Conservation (phyloP, 805 yeast genomes). For the Saturnispora bothae region DNA sequence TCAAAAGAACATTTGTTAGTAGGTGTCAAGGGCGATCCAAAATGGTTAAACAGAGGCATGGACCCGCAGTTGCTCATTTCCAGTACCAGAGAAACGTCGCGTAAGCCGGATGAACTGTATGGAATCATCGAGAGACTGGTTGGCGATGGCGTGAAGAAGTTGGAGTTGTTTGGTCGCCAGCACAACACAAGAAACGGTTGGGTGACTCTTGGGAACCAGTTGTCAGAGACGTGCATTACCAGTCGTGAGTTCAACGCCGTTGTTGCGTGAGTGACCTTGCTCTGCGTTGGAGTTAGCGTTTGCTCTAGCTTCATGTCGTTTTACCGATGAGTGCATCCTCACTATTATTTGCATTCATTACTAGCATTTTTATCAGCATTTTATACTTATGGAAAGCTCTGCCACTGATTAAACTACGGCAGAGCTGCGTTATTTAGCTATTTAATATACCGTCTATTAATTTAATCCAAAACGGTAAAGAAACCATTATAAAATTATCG, state of each 20-base stretch:
- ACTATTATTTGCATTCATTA: background rate
- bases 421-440: too few species aligned
- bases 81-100: slow-evolving; percentile 74
- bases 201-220: slow-evolving; percentile 76
- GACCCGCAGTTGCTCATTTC: slow-evolving; percentile 77
- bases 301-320: background rate
- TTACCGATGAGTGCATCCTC: background rate
- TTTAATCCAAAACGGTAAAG: too few species aligned
- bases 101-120: slow-evolving; percentile 88
- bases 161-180: slow-evolving; percentile 83
- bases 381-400: too few species aligned
- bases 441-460: too few species aligned
- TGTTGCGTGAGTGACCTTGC: background rate
- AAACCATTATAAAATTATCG: too few species aligned
- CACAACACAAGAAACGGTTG: slow-evolving; percentile 85
- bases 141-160: slow-evolving; percentile 64
- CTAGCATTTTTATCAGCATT: background rate
- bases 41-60: slow-evolving; percentile 54
- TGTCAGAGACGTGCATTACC: slow-evolving; percentile 45
- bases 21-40: slow-evolving; percentile 73
- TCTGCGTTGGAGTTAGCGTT: background rate
- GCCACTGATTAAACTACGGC: too few species aligned
- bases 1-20: slow-evolving; percentile 84
- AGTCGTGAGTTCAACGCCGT: slow-evolving; percentile 35
- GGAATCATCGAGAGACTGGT: slow-evolving; percentile 78